These are phyloP conservation scores for Coccomyxa sp. DNA, from an alignment of 139 green algal genomes.

Conservation along the genomic window DNA sequence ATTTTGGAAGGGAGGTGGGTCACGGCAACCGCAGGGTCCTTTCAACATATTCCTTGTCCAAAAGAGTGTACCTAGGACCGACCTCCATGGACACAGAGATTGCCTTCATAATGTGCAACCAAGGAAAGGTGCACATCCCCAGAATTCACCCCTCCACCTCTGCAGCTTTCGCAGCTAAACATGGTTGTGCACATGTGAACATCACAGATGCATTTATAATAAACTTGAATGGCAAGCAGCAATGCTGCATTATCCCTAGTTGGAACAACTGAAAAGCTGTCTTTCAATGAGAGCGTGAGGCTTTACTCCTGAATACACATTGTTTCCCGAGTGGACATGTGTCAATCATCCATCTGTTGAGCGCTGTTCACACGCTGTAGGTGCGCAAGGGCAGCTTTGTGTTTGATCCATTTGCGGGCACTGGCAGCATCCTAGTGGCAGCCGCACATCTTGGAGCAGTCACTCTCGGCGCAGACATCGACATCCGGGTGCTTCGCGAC, in stretches of 20 bases:
- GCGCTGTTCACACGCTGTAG: constrained; percentile 18
- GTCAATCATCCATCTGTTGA: not conserved
- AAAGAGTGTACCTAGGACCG: constrained; percentile 84
- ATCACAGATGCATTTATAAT: not conserved
- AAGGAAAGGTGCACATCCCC: constrained; percentile 50
- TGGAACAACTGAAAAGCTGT: too few relatives aligned
- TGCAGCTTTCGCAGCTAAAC: too few relatives aligned
- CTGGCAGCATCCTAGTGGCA: constrained; percentile 84
- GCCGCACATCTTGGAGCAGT: constrained; percentile 61
- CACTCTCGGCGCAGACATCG: constrained; percentile 80
- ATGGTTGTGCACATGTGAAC: too few relatives aligned
- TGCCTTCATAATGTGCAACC: constrained; percentile 91
- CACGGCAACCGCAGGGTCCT: constrained; percentile 26
- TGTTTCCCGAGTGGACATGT: not conserved
- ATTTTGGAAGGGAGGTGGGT: constrained; percentile 77
- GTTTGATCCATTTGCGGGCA: constrained; percentile 84
- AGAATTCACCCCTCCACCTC: not conserved
- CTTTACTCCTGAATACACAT: not conserved
- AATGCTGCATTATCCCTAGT: not conserved
- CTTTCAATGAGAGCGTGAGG: too few relatives aligned
- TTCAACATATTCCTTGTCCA: constrained; percentile 53
- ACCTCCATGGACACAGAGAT: constrained; percentile 95
- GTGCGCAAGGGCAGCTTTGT: constrained; percentile 44
- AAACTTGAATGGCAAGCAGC: not conserved
- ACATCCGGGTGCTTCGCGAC: constrained; percentile 54